phyloP scores from a whole-genome alignment of 2,329 filamentous ascomycete genomes.

The Karstenula rhodostoma region DNA sequence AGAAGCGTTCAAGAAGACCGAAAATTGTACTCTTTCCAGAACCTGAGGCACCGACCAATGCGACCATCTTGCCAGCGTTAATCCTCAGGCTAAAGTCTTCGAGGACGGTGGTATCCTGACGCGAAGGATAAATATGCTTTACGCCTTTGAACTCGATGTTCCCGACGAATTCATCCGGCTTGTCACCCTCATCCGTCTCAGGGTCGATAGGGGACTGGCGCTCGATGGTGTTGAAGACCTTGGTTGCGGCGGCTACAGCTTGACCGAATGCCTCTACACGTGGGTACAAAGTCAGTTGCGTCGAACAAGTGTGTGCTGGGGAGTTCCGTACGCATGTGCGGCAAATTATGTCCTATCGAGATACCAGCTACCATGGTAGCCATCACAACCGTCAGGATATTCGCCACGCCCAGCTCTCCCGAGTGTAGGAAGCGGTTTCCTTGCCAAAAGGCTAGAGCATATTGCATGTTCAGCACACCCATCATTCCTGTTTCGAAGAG shows the following conservation, averaged over 20 bases:
- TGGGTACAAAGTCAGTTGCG: too few relatives aligned
- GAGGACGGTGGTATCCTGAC: conserved; percentile 90
- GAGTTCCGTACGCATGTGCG: too few relatives aligned
- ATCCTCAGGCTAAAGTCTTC: conserved; percentile 80
- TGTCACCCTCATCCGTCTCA: conserved; percentile 73
- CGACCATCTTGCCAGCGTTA: conserved; percentile 89
- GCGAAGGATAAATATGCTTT: conserved; percentile 93
- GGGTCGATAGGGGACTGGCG: conserved; percentile 85
- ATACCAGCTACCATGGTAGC: conserved; percentile 93
- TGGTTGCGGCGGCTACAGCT: conserved; percentile 81
- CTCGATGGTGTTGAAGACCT: conserved; percentile 95
- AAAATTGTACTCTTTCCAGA: conserved; percentile 96
- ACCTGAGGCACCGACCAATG: conserved; percentile 91
- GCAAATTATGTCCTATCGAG: conserved; percentile 74
- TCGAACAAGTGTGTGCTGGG: too few relatives aligned
- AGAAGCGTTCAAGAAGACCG: conserved; percentile 92
- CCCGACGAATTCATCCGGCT: conserved; percentile 75
- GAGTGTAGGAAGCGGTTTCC: conserved; percentile 64
- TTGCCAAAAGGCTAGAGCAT: conserved; percentile 57
- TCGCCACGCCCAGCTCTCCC: conserved; percentile 68
- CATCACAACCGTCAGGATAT: conserved; percentile 86
- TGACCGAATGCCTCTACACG: conserved; percentile 90
- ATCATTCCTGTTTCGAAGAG: conserved; percentile 69
- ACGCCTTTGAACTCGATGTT: conserved; percentile 81
- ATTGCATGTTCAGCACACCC: conserved; percentile 80